Evolutionary conservation across 306 rosid species (phyloP), one percentile per base, ranked within the genome.

Genomic region (Dalbergia cochinchinensis): DNA sequence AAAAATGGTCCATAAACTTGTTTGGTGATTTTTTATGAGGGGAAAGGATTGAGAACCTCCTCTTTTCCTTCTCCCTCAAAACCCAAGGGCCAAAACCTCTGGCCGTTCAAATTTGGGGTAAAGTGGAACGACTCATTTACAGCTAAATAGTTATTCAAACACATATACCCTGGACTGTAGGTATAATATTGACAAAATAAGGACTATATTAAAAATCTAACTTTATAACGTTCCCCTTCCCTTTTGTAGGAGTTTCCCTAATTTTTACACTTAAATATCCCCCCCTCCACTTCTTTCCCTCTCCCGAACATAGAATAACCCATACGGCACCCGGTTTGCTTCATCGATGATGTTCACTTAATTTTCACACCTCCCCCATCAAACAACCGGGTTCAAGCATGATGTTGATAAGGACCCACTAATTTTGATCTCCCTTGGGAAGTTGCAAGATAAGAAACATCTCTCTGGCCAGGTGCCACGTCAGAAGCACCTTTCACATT

Each of bases 401-500:
- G 66, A 59, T 7, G 68, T 18, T 41, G 55, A 74, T 44, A 64
- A 47, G 51, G 18, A 74, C 37, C 65, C 70, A 37, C 50, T 7
- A 55, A 71, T 51, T 77, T 16, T 55, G 47, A 48, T 55, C 44
- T 71, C 34, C 59, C 53, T 8, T 7, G 6, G 76, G 55, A 57
- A 74, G 57, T 75, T 61, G 68, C 68, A 65, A 39, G 61, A 57
- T 51, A 66, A 37, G 34, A 66, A 74, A 50, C 65, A 35, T 45
- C 67, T 61, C 71, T 58, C 65, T n/a, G 33, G 77, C 73, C 62
- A 6, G 9, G 14, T 54, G 79, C 73, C 34, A 22, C 58, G 48
- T 69, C 20, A 67, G 76, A 74, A 73, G 76, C 85, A 53, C 64
- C 75, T 65, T 65, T 70, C 68, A 33, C 58, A 39, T 39, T 45